phyloP scores from a whole-genome alignment of 345 rosid genomes.

The Eucalyptus camaldulensis region DNA sequence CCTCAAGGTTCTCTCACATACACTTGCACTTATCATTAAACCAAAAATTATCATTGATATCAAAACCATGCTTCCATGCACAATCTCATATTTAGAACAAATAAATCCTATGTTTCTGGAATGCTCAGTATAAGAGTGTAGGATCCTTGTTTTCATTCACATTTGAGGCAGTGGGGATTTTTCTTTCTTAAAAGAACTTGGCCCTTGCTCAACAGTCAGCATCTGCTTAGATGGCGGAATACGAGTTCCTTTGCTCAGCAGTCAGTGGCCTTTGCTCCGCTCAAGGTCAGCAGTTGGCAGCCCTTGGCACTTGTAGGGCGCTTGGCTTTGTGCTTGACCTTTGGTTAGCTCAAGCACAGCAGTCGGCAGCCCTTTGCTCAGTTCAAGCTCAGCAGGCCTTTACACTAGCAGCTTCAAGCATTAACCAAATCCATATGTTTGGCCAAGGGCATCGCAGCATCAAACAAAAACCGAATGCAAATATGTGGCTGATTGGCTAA shows the following conservation, averaged over 20 bases:
- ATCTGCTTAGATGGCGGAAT: neutral
- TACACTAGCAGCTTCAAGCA: neutral
- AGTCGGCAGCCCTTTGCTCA: neutral
- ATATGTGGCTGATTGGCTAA: neutral
- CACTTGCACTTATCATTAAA: no score
- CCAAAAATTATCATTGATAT: neutral
- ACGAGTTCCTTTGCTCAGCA: neutral
- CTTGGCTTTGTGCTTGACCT: neutral
- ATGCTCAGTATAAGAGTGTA: no score
- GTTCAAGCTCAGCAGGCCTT: neutral
- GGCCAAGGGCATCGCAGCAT: neutral
- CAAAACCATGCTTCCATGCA: neutral
- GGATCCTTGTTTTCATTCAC: neutral
- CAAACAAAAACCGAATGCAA: no score
- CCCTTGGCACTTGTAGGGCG: neutral
- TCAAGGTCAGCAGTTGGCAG: neutral
- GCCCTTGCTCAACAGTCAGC: neutral
- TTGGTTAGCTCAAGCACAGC: neutral
- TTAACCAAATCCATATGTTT: neutral
- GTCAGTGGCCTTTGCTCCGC: neutral
- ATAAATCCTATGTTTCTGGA: no score
- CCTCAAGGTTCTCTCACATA: conserved; percentile 68
- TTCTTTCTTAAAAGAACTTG: neutral
- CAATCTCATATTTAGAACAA: no score
- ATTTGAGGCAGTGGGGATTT: neutral